A percentile compares a stretch with the other conserved stretches of the same genome.
These are phyloP conservation scores for Candida loeiensis DNA, from an alignment of 805 yeast genomes.

Conservation along the genomic window DNA sequence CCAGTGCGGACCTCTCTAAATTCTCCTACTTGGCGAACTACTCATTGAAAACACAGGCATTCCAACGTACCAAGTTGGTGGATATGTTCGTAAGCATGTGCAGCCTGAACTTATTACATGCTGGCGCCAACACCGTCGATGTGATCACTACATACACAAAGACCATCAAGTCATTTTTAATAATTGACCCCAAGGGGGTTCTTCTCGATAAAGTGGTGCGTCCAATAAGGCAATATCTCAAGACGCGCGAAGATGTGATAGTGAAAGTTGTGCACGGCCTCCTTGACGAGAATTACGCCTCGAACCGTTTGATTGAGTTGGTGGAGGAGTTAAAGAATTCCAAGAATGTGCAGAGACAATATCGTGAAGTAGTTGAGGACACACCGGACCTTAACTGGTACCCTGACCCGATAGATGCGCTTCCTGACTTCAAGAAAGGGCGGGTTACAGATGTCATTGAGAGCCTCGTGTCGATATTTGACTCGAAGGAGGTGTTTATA, in stretches of 20 bases:
- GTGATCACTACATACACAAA: slow-evolving; percentile 67
- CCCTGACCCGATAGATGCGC: slow-evolving; percentile 87
- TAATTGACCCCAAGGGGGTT: slow-evolving; percentile 86
- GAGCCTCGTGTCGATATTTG: slow-evolving; percentile 68
- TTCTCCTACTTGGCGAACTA: slow-evolving; percentile 16
- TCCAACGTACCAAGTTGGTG: slow-evolving; percentile 52
- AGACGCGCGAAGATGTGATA: slow-evolving; percentile 71
- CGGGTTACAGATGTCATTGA: slow-evolving; percentile 66
- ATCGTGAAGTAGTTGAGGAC: slow-evolving; percentile 20
- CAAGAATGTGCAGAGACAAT: not conserved
- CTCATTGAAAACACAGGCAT: slow-evolving; percentile 23
- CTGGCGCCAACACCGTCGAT: slow-evolving; percentile 76
- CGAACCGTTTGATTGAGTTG: slow-evolving; percentile 49
- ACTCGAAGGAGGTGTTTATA: slow-evolving; percentile 62
- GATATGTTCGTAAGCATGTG: slow-evolving; percentile 46
- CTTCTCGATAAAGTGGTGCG: slow-evolving; percentile 72
- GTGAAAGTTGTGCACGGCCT: slow-evolving; percentile 68
- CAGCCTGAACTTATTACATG: slow-evolving; percentile 54
- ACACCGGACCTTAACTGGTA: slow-evolving; percentile 57
- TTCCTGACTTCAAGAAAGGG: slow-evolving; percentile 72
- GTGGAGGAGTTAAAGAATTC: slow-evolving; percentile 47
- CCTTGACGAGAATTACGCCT: slow-evolving; percentile 41
- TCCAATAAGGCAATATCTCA: slow-evolving; percentile 70
- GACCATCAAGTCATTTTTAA: slow-evolving; percentile 65
- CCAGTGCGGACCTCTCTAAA: slow-evolving; percentile 4